Evolutionary conservation across 495 filamentous ascomycete genomes (phyloP), one percentile per base, ranked within the genome.

Genomic region (Penicillium parvum): DNA sequence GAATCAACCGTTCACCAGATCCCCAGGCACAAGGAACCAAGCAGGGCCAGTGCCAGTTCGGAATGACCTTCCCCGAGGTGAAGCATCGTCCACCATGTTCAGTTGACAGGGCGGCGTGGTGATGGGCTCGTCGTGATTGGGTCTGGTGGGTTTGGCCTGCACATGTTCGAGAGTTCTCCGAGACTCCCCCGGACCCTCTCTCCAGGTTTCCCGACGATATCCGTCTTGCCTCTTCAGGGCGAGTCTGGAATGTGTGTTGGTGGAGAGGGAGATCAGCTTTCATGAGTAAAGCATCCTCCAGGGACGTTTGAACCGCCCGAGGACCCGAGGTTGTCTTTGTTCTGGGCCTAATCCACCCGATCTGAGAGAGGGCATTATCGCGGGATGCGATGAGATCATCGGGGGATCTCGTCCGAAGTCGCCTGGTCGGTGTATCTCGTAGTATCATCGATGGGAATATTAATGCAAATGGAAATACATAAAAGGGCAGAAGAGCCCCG

Each of bases 321-420:
- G 42, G 54, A 39, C 54, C 55, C 55, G 51, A 58, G 55, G 55
- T 58, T 36, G 38, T 34, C 21, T n/a, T n/a, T n/a, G n/a, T n/a
- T 20, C 15, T 17, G 43, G 43, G 49, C 52, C 55, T 58, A 55
- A 55, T 55, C 44, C 42, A 58, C 55, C 55, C 55, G 55, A 52
- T 44, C 42, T 18, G 34, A 19, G 14, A 33, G 44, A n/a, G n/a
- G n/a, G n/a, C n/a, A n/a, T 42, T 40, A 25, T 41, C 43, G 37
- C 32, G 36, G 36, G 25, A 32, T 10, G 14, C 11, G 40, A 48
- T 58, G 52, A 50, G 43, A 44, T 46, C 40, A 54, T 49, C 44
- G 52, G 39, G 25, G 26, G 30, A 47, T 33, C 30, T 47, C 28
- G 50, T 40, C 32, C 43, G 43, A 47, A 25, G 8, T 45, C 37